phyloP scores from a whole-genome alignment of 306 rosid genomes.

The Gynostemma pentaphyllum region DNA sequence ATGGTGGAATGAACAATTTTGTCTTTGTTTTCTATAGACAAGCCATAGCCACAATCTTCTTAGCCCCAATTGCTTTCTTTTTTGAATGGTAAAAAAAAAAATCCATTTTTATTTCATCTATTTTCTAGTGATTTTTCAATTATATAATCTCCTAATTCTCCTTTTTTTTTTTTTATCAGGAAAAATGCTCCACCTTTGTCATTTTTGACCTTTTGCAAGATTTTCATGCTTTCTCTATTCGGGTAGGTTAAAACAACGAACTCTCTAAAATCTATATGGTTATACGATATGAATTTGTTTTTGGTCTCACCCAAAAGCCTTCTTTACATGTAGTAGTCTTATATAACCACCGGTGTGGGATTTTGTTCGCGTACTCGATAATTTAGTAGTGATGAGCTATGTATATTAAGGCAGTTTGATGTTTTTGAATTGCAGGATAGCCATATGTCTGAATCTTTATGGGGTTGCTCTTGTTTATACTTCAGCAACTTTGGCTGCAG shows the following conservation, averaged over 20 bases:
- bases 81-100: conserved; percentile 34
- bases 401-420: background rate
- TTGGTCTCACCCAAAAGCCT: too few relatives aligned
- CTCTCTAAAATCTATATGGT: too few relatives aligned
- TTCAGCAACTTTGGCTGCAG: conserved; percentile 74
- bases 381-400: background rate
- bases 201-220: conserved; percentile 54
- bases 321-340: too few relatives aligned
- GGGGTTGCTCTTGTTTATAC: conserved; percentile 60
- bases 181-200: conserved; percentile 57
- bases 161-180: conserved; percentile 19
- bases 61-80: conserved; percentile 42
- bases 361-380: background rate
- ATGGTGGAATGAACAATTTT: conserved; percentile 69
- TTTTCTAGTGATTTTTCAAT: background rate
- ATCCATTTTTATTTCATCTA: background rate
- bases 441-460: conserved; percentile 41
- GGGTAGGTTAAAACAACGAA: conserved; percentile 39
- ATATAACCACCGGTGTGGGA: too few relatives aligned
- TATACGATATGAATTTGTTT: background rate
- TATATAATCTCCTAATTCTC: too few relatives aligned
- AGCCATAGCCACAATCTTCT: conserved; percentile 39
- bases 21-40: conserved; percentile 72
- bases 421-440: conserved; percentile 37
- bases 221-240: conserved; percentile 46